Evolutionary conservation across 306 rosid species (phyloP).

Genomic region (Prunus kanzakura): DNA sequence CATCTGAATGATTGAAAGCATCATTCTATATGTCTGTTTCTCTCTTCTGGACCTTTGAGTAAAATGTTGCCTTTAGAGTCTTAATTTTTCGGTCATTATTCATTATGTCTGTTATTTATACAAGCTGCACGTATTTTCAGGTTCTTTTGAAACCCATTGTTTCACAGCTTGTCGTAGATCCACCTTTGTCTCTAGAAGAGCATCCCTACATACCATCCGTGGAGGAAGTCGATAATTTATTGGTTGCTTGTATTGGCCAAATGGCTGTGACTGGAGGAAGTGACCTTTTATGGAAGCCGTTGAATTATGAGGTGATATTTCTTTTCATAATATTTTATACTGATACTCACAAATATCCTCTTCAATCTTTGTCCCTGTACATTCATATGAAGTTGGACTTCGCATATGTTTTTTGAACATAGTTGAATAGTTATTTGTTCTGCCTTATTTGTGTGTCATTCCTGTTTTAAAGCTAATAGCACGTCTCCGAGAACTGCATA

Average conservation of each 20-base stretch:
- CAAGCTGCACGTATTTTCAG: slow-evolving; percentile 36
- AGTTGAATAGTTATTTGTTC: neutral
- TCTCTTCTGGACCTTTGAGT: neutral
- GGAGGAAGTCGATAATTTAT: slow-evolving; percentile 73
- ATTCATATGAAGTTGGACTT: neutral
- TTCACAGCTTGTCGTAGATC: slow-evolving; percentile 71
- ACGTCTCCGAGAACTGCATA: too few relatives aligned
- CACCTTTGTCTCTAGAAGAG: slow-evolving; percentile 60
- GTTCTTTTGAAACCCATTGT: slow-evolving; percentile 79
- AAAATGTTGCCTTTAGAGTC: neutral
- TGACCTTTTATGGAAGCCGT: slow-evolving; percentile 86
- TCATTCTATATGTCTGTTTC: neutral
- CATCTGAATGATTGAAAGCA: neutral
- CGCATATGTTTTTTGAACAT: neutral
- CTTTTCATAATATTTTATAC: neutral
- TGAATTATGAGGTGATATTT: slow-evolving; percentile 71
- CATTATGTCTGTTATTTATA: slow-evolving; percentile 16
- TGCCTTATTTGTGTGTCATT: neutral
- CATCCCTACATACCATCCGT: slow-evolving; percentile 48
- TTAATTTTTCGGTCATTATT: slow-evolving; percentile 3
- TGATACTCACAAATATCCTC: neutral
- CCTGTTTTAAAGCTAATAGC: too few relatives aligned
- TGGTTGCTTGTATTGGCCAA: slow-evolving; percentile 79
- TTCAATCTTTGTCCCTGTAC: neutral
- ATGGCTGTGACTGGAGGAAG: slow-evolving; percentile 93